Evolutionary conservation across 2,329 filamentous ascomycete species (phyloP), one percentile per base, ranked within the genome.

Genomic region (Talaromyces pinophilus): DNA sequence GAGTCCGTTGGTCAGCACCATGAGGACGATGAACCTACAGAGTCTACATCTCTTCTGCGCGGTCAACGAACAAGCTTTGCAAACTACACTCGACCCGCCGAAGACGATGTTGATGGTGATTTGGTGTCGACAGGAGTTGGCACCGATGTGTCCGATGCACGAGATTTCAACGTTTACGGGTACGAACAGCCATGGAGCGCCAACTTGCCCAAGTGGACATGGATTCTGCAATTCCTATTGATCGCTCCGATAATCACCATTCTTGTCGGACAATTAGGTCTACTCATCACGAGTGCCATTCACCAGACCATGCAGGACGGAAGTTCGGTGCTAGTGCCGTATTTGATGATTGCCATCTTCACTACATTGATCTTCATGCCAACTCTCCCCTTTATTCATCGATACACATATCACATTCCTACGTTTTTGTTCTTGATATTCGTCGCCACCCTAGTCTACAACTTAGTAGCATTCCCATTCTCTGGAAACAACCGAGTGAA

Each of bases 231-330:
- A 73, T 90, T 97, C 70, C 81, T 98, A 3, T 75, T 97, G 17
- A 81, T 96, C 10, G 91, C 87, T 0, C 93, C 93, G 0, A 86
- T 97, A 62, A 87, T 89, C 59, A 82, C 97, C 55, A 89, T 95
- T 67, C 77, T 98, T 22, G 79, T 92, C 17, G 92, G 89, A 0
- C 92, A 96, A 73, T 83, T 93, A 30, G 90, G 86, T 1, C 83
- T 98, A 3, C 80, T 94, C 13, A 76, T 92, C 17, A 91, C 89
- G 4, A 86, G 89, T 40, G 87, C 91, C 1, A 82, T 93, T 22
- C 84, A 89, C 67, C 93, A 97, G 78, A 97, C 93, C 0, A 90
- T 91, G 6, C 86, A 91, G 1, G 95, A 99, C 76, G 95, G 95
- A 1, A 91, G 88, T 68, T 85, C 87, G 42, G 82, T 90, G 19